Conservation (phyloP, 805 yeast genomes). For the Candida tallmaniae region DNA sequence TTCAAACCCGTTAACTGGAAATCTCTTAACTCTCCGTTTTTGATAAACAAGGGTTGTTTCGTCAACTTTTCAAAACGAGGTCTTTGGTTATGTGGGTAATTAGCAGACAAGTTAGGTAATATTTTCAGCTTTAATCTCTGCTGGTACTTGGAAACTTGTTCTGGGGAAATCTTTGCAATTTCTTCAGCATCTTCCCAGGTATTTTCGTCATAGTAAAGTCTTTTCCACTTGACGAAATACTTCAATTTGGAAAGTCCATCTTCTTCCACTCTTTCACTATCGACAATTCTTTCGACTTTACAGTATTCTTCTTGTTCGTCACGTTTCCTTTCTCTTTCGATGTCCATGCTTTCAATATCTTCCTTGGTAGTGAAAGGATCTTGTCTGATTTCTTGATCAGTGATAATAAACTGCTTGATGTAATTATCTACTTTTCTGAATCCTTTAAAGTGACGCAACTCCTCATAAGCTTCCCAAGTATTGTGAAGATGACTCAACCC, state of each 20-base stretch:
- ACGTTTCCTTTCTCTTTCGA: conserved; percentile 78
- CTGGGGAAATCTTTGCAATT: conserved; percentile 80
- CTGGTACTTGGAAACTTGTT: conserved; percentile 79
- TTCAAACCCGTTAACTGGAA: conserved; percentile 97
- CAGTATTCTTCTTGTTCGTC: conserved; percentile 84
- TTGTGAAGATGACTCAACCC: conserved; percentile 88
- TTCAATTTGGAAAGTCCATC: conserved; percentile 64
- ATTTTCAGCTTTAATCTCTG: conserved; percentile 78
- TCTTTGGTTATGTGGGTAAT: conserved; percentile 62
- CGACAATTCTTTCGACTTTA: conserved; percentile 85
- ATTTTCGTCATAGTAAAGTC: conserved; percentile 90
- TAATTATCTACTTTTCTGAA: conserved; percentile 85
- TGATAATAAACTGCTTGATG: conserved; percentile 67
- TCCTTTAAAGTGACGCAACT: conserved; percentile 58
- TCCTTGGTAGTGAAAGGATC: conserved; percentile 85
- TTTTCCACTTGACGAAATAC: conserved; percentile 90
- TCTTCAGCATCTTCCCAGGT: conserved; percentile 94
- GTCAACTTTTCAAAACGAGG: conserved; percentile 87
- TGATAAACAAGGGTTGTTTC: conserved; percentile 83
- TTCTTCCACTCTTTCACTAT: conserved; percentile 65
- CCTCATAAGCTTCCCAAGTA: conserved; percentile 78
- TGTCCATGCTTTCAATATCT: conserved; percentile 89
- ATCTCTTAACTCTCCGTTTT: conserved; percentile 89
- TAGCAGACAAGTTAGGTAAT: conserved; percentile 74
- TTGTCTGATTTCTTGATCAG: conserved; percentile 69